phyloP scores from a whole-genome alignment of 2,329 filamentous ascomycete genomes.

The Microdochium bolleyi region DNA sequence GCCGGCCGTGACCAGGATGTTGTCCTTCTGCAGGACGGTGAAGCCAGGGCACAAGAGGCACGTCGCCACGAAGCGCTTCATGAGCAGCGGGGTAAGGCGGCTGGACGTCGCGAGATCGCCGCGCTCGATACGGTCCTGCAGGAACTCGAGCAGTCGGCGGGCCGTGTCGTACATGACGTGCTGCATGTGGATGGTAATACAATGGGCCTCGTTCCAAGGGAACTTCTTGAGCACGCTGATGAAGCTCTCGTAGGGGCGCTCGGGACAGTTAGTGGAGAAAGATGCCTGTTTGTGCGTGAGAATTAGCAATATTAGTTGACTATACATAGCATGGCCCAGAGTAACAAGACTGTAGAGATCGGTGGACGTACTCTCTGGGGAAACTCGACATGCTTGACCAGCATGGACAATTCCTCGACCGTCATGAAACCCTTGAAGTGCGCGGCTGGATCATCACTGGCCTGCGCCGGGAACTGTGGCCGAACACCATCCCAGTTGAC shows the following conservation, averaged over 20 bases:
- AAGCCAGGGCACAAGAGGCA: conserved; percentile 54
- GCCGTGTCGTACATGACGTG: conserved; percentile 42
- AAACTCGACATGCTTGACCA: conserved; percentile 55
- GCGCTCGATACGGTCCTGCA: conserved; percentile 32
- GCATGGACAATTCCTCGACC: conserved; percentile 55
- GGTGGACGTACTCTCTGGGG: conserved; percentile 50
- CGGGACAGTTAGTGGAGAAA: conserved; percentile 52
- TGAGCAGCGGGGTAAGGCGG: conserved; percentile 43
- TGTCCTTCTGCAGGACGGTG: conserved; percentile 52
- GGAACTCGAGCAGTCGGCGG: conserved; percentile 35
- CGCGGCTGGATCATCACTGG: conserved; percentile 22
- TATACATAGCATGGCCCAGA: too few relatives aligned
- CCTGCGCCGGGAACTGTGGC: conserved; percentile 29
- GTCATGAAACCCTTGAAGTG: conserved; percentile 54
- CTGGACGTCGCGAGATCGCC: conserved; percentile 21
- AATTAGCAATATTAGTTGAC: conserved; percentile 26
- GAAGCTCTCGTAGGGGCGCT: conserved; percentile 57
- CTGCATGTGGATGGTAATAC: conserved; percentile 51
- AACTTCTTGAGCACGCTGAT: conserved; percentile 56
- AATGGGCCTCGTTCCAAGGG: conserved; percentile 50
- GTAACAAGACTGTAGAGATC: not conserved
- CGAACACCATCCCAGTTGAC: conserved; percentile 43
- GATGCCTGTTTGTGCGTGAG: conserved; percentile 22
- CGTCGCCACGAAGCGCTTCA: conserved; percentile 42
- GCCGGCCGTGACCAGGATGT: conserved; percentile 36